Base-by-base conservation (phyloP, 1,139 yeast species). In the Suhomyces ambrosiae region DNA sequence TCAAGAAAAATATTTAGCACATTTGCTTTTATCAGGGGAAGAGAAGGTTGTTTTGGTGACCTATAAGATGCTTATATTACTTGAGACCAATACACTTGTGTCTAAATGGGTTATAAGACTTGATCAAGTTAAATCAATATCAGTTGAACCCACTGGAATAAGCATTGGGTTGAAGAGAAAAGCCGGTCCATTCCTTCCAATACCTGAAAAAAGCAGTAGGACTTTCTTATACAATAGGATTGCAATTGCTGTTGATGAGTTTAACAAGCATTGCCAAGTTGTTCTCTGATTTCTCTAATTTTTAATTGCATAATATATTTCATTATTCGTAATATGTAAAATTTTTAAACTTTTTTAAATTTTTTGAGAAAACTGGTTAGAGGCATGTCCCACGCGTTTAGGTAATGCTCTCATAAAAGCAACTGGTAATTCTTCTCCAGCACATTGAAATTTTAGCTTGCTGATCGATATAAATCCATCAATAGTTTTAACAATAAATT, bases 71-170 rank as follows among this genome's bases (percentile, higher is more conserved):
- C 82, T 94, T 29, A 58, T 89, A 37, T 71, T 90, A 53, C 74
- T 89, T 48, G 79, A 82, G 25, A 72, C 89, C n/a, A 78, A 80
- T 29, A 67, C 71, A 0, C 61, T 85, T 63, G 70, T 70, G 19
- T 65, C 79, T 1, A 79, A 74, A 40, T 87, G 96, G 95, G 72
- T 74, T 18, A 76, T 86, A 17, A 54, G 65, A 6, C 84, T 78
- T 58, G 80, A 78, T 33, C 75, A 79, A 40, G 67, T 88, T 36
- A 79, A 74, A 47, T 69, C 86, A 1, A 84, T 92, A 30, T 76
- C 87, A 1, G 75, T 86, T 54, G 96, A 87, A 50, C 71, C 81
- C 23, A 82, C 90, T 0, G 98, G 98, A 0, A 76, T 92, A 17
- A 77, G 79, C 33, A 70, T 92, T 40, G 79, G 75, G 5, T 68